phyloP scores from a whole-genome alignment of 2,329 filamentous ascomycete genomes.

The Microdochium trichocladiopsis region DNA sequence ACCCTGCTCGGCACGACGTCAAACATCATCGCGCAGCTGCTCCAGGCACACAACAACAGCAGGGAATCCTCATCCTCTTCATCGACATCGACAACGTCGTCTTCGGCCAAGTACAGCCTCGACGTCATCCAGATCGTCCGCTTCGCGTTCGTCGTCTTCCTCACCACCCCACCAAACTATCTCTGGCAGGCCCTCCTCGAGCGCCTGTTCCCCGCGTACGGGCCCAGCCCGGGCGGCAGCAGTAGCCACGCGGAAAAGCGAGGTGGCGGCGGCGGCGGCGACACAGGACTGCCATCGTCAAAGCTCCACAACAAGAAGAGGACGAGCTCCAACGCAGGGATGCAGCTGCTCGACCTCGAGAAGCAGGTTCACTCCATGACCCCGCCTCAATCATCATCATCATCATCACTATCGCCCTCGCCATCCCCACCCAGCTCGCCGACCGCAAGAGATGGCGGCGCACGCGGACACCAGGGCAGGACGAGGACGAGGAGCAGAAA shows the following conservation, averaged over 20 bases:
- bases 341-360: slow-evolving; percentile 14
- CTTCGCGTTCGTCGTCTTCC: slow-evolving; percentile 44
- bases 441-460: too few species aligned
- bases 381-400: not conserved
- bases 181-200: slow-evolving; percentile 51
- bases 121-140: slow-evolving; percentile 41
- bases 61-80: slow-evolving; percentile 3
- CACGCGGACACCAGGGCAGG: too few species aligned
- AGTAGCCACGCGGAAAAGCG: not conserved
- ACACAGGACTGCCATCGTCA: not conserved
- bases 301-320: not conserved
- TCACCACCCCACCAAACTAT: slow-evolving; percentile 50
- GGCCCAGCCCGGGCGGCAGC: slow-evolving; percentile 4
- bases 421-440: slow-evolving; percentile 13
- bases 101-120: slow-evolving; percentile 29
- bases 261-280: not conserved
- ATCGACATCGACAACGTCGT: not conserved
- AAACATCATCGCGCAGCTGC: slow-evolving; percentile 47
- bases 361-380: slow-evolving; percentile 6
- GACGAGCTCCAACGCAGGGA: slow-evolving; percentile 6
- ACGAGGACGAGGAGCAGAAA: slow-evolving; percentile 15
- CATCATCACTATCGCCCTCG: slow-evolving; percentile 1
- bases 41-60: slow-evolving; percentile 38
- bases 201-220: slow-evolving; percentile 40
- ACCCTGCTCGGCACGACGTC: slow-evolving; percentile 42